Evolutionary conservation across 1,284 basidiomycete genomes (phyloP).

Genomic region (Malassezia arunalokei): DNA sequence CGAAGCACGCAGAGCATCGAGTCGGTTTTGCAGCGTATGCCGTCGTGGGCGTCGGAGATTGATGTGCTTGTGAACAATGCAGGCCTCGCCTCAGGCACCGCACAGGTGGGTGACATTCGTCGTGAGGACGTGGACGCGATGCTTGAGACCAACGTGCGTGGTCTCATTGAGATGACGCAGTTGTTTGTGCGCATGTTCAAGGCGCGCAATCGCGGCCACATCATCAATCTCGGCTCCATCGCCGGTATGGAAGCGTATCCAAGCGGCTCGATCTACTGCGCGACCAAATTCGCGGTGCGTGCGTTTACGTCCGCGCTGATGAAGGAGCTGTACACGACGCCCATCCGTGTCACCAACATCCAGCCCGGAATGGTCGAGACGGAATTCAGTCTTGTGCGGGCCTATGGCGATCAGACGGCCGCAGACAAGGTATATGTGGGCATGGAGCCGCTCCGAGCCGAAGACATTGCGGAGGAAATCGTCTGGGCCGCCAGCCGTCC

Average conservation of each 20-base stretch:
- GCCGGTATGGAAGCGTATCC: constrained; percentile 82
- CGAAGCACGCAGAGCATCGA: constrained; percentile 24
- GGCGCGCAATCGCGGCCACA: constrained; percentile 68
- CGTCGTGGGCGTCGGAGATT: constrained; percentile 36
- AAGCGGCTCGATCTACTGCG: constrained; percentile 36
- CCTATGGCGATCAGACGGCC: constrained; percentile 23
- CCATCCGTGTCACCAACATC: constrained; percentile 40
- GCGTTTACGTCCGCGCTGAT: constrained; percentile 74
- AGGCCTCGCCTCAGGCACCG: constrained; percentile 67
- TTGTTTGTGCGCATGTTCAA: constrained; percentile 58
- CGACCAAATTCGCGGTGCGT: constrained; percentile 72
- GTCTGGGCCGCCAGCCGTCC: constrained; percentile 77
- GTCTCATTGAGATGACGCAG: constrained; percentile 71
- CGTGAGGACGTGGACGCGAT: constrained; percentile 63
- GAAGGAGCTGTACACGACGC: constrained; percentile 72
- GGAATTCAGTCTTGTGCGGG: constrained; percentile 29
- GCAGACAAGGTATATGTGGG: constrained; percentile 41
- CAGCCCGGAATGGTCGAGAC: constrained; percentile 72
- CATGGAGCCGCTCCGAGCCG: constrained; percentile 30
- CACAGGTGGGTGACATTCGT: constrained; percentile 66
- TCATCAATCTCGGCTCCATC: constrained; percentile 91
- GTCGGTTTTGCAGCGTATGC: constrained; percentile 21
- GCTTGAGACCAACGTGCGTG: constrained; percentile 85
- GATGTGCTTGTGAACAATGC: constrained; percentile 45
- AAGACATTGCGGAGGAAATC: constrained; percentile 71